Evolutionary conservation across 1,139 yeast species (phyloP).

Genomic region (Magnusiomyces ingens): DNA sequence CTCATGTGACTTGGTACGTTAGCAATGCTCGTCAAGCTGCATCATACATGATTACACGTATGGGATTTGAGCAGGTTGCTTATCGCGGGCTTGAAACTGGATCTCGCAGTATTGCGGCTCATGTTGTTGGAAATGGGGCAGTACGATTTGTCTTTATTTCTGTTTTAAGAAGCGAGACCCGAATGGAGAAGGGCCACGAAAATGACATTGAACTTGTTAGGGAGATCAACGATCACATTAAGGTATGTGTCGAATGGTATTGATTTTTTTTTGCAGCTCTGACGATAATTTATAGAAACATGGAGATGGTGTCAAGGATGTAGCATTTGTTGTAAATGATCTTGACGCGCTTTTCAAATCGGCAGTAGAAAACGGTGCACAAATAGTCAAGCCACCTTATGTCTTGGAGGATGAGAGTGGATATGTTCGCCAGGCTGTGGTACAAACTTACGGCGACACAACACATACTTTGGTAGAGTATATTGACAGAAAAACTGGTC

Average conservation of each 20-base stretch:
- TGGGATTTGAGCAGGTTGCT: slow-evolving; percentile 63
- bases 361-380: slow-evolving; percentile 53
- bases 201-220: slow-evolving; percentile 27
- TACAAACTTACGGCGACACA: slow-evolving; percentile 57
- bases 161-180: slow-evolving; percentile 30
- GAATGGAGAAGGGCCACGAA: slow-evolving; percentile 15
- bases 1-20: slow-evolving; percentile 53
- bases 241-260: not conserved
- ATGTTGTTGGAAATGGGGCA: slow-evolving; percentile 56
- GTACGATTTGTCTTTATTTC: slow-evolving; percentile 48
- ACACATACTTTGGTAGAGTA: slow-evolving; percentile 60
- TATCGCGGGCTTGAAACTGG: slow-evolving; percentile 64
- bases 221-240: slow-evolving; percentile 43
- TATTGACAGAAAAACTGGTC: slow-evolving; percentile 32
- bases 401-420: slow-evolving; percentile 44
- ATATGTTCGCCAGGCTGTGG: slow-evolving; percentile 45
- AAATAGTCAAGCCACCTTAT: slow-evolving; percentile 41
- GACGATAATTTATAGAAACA: slow-evolving; percentile 35
- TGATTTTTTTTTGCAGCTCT: not conserved
- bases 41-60: slow-evolving; percentile 43
- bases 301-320: slow-evolving; percentile 74
- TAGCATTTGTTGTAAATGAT: slow-evolving; percentile 53
- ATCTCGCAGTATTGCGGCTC: slow-evolving; percentile 47
- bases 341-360: slow-evolving; percentile 39
- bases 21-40: slow-evolving; percentile 67